Evolutionary conservation across 1,139 yeast genomes (phyloP), one percentile per base, ranked within the genome.

Genomic region (Torulaspora globosa): DNA sequence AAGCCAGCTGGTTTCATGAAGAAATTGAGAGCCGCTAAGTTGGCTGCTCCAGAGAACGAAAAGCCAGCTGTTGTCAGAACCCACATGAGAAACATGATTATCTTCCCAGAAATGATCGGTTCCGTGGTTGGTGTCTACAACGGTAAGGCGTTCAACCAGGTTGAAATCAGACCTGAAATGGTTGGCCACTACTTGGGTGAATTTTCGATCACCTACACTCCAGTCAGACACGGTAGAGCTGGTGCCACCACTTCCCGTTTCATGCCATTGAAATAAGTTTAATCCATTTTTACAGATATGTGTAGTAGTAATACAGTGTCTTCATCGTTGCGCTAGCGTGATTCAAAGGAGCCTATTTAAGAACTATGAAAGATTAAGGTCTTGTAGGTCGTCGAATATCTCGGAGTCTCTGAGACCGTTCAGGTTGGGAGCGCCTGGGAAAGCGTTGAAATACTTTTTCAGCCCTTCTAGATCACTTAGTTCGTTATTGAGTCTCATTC

Each of bases 151-250:
- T 94, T 94, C 95, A 92, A 90, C 95, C 87, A 85, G 70, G 97
- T 92, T 75, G 99, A 94, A 77, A 79, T 94, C 77, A 89, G 80
- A 76, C 97, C 98, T 70, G 99, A 94, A 81, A 92, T 94, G 98
- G 90, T 90, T 72, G 98, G 98, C 73, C 96, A 90, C 85, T 94
- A 94, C 94, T 87, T 94, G 71, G 99, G 97, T 79, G 99, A 94
- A 81, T 92, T 94, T 87, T 92, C 98, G 71, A 92, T 94, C 78
- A 79, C 98, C 70, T 94, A 94, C 83, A 87, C 96, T 75, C 98
- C 99, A 72, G 97, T 92, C 74, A 87, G 95, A 83, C 97, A 90
- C 82, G 97, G 97, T 80, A 89, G 96, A 83, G 95, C 97, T 70
- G 96, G 96, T 83, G 84, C 87, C 74, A 82, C 87, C 75, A 82